These are phyloP conservation scores for Boletus insuetus DNA, from an alignment of 768 basidiomycete genomes.

Conservation along the genomic window DNA sequence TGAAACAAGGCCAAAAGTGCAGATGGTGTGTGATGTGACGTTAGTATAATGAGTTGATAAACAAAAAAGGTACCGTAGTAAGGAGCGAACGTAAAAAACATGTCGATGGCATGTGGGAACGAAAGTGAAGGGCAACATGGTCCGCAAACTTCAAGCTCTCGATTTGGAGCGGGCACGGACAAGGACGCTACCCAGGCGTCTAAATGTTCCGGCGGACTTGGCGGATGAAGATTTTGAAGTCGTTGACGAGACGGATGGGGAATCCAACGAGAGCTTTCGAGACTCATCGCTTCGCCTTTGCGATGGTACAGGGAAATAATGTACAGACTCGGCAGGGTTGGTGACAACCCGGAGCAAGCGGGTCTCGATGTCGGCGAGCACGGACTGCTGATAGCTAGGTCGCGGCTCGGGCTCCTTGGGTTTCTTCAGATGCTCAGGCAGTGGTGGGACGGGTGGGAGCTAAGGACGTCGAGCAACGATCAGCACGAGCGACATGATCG, in stretches of 20 bases:
- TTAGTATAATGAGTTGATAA: conserved; percentile 16
- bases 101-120: conserved; percentile 6
- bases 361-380: conserved; percentile 32
- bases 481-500: not conserved
- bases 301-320: conserved; percentile 34
- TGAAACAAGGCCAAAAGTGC: not conserved
- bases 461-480: conserved; percentile 5
- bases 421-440: conserved; percentile 26
- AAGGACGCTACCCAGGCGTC: conserved; percentile 18
- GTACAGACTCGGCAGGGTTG: conserved; percentile 31
- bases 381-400: conserved; percentile 29
- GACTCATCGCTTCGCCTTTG: conserved; percentile 32
- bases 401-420: conserved; percentile 11
- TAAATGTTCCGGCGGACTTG: conserved; percentile 23
- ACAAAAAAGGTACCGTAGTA: conserved; percentile 9
- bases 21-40: not conserved
- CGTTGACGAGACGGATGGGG: conserved; percentile 28
- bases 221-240: conserved; percentile 17
- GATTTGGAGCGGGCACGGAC: conserved; percentile 24
- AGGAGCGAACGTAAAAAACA: conserved; percentile 8
- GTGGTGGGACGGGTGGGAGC: conserved; percentile 27
- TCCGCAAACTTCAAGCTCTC: conserved; percentile 7
- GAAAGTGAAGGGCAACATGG: not conserved
- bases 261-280: conserved; percentile 25
- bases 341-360: conserved; percentile 25